phyloP scores from a whole-genome alignment of 495 filamentous ascomycete species.

The Aspergillus diversus region DNA sequence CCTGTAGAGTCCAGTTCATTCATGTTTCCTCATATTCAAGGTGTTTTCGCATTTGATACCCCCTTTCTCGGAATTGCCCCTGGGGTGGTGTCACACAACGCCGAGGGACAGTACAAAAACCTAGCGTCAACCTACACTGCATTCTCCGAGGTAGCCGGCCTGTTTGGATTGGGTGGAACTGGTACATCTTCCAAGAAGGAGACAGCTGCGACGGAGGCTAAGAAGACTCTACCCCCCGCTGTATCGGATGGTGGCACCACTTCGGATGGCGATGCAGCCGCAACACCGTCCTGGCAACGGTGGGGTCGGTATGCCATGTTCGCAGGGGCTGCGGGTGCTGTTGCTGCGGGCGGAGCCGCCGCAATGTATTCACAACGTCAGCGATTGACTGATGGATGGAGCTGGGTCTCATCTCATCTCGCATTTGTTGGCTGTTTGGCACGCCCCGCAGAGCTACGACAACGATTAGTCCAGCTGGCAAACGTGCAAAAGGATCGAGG shows the following conservation, averaged over 20 bases:
- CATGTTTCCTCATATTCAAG: slow-evolving; percentile 74
- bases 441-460: slow-evolving; percentile 72
- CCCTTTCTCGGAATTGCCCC: slow-evolving; percentile 91
- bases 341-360: slow-evolving; percentile 85
- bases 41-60: slow-evolving; percentile 92
- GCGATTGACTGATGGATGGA: slow-evolving; percentile 68
- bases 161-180: slow-evolving; percentile 60
- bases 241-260: slow-evolving; percentile 32
- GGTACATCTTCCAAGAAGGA: slow-evolving; percentile 26
- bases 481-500: slow-evolving; percentile 55
- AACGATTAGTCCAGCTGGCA: slow-evolving; percentile 60
- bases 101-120: slow-evolving; percentile 80
- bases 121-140: slow-evolving; percentile 71
- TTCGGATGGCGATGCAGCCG: slow-evolving; percentile 51
- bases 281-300: slow-evolving; percentile 61
- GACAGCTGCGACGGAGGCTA: slow-evolving; percentile 15
- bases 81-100: slow-evolving; percentile 84
- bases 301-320: slow-evolving; percentile 87
- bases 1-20: slow-evolving; percentile 42
- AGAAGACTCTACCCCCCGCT: slow-evolving; percentile 32
- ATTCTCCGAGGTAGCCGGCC: slow-evolving; percentile 62
- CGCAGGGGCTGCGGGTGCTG: slow-evolving; percentile 77
- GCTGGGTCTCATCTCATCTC: slow-evolving; percentile 89
- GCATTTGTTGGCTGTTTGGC: slow-evolving; percentile 91
- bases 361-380: slow-evolving; percentile 85